Conservation (phyloP, 768 basidiomycete genomes). For the Exidia glandulosa region DNA sequence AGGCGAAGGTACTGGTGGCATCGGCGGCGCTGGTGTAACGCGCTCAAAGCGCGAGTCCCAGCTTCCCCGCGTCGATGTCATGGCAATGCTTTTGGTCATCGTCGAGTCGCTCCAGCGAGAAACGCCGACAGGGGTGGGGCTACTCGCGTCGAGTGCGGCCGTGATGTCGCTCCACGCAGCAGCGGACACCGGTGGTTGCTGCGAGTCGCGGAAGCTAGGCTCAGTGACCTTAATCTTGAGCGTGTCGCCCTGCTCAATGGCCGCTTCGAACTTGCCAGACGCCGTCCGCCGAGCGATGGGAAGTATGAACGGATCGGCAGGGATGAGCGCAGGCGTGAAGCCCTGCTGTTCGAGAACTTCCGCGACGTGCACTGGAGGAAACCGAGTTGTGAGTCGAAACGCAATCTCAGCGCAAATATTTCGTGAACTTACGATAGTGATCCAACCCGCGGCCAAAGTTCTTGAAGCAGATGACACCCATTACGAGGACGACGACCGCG, state of each 20-base stretch:
- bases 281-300: not conserved
- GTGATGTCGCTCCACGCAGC: too few relatives aligned
- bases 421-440: constrained; percentile 33
- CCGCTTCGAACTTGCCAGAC: not conserved
- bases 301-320: not conserved
- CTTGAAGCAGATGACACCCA: constrained; percentile 38
- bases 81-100: too few relatives aligned
- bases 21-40: too few relatives aligned
- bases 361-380: not conserved
- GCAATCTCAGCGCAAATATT: not conserved
- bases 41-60: too few relatives aligned
- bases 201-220: too few relatives aligned
- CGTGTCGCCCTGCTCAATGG: not conserved
- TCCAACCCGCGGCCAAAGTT: constrained; percentile 46
- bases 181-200: too few relatives aligned
- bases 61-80: too few relatives aligned
- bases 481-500: constrained; percentile 23
- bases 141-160: too few relatives aligned
- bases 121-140: too few relatives aligned
- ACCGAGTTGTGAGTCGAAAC: not conserved
- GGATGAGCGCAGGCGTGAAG: not conserved
- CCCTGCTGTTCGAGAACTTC: not conserved
- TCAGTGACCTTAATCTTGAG: not conserved
- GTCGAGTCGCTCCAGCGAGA: too few relatives aligned
- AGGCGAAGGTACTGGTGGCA: too few relatives aligned